Evolutionary conservation across 2,329 filamentous ascomycete genomes (phyloP).

Genomic region (Epichloe baconii): DNA sequence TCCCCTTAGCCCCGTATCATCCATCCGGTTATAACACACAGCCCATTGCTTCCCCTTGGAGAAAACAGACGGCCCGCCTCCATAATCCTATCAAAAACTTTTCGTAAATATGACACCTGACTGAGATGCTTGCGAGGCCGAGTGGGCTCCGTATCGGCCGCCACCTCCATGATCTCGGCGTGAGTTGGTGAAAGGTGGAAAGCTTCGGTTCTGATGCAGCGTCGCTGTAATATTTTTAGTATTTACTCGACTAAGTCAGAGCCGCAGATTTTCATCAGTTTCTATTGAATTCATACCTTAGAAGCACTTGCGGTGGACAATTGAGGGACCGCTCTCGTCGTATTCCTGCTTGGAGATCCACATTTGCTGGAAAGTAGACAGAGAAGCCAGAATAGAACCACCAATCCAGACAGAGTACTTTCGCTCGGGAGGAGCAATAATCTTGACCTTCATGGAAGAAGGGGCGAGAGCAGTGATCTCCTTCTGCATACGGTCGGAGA

Average conservation of each 20-base stretch:
- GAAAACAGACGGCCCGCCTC: constrained; percentile 36
- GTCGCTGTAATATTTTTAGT: constrained; percentile 11
- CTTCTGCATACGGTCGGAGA: constrained; percentile 99
- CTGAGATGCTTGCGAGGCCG: constrained; percentile 34
- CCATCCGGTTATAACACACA: constrained; percentile 38
- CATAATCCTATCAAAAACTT: constrained; percentile 43
- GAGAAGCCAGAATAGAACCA: constrained; percentile 98
- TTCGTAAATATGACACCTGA: constrained; percentile 44
- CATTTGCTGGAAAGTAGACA: constrained; percentile 99
- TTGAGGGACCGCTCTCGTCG: constrained; percentile 98
- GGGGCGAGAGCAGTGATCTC: constrained; percentile 98
- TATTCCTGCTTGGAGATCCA: constrained; percentile 99
- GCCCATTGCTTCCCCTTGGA: constrained; percentile 33
- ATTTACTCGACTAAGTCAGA: neutral
- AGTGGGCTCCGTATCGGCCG: constrained; percentile 28
- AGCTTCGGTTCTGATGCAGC: constrained; percentile 20
- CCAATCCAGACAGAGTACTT: constrained; percentile 99
- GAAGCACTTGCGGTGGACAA: constrained; percentile 99
- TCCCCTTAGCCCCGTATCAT: constrained; percentile 34
- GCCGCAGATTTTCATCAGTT: neutral
- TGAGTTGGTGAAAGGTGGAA: constrained; percentile 21
- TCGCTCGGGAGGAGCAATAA: constrained; percentile 98
- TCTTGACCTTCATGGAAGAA: constrained; percentile 99
- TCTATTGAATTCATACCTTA: constrained; percentile 47
- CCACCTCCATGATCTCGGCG: constrained; percentile 32